Conservation (phyloP, 257 asterid species). For the Jasminum sambac region DNA sequence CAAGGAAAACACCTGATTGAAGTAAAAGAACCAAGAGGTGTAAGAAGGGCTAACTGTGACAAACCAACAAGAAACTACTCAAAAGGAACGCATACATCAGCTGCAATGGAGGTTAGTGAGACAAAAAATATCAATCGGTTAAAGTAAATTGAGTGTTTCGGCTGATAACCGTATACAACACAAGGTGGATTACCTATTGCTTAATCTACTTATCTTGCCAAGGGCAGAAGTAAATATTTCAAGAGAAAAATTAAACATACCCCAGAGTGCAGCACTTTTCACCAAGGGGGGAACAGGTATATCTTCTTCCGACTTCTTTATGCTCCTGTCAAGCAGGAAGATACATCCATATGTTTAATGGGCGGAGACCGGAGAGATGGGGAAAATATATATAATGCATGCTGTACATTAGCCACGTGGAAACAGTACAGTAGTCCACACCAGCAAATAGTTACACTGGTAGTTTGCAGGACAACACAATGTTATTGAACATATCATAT, state of each 20-base stretch:
- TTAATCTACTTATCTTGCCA: background rate
- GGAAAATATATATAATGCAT: no score
- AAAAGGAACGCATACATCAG: background rate
- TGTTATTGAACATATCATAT: background rate
- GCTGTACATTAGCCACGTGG: background rate
- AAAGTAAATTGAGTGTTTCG: background rate
- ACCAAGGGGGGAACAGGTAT: conserved; percentile 87
- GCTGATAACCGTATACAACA: background rate
- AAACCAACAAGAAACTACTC: background rate
- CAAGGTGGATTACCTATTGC: background rate
- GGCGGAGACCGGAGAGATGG: background rate
- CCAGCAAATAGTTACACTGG: conserved; percentile 9
- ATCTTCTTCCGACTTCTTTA: conserved; percentile 83
- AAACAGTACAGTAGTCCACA: background rate
- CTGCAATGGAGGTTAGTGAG: background rate
- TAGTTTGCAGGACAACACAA: conserved; percentile 4
- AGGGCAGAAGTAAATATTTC: background rate
- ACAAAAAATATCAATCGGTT: background rate
- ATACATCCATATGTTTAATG: conserved; percentile 1
- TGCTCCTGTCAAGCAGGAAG: conserved; percentile 54
- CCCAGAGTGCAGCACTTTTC: conserved; percentile 92
- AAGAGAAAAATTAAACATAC: conserved; percentile 41
- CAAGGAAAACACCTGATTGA: conserved; percentile 73
- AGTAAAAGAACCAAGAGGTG: background rate
- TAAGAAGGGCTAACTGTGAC: background rate